Conservation (phyloP, 768 basidiomycete genomes). For the Kwoniella dendrophila region DNA sequence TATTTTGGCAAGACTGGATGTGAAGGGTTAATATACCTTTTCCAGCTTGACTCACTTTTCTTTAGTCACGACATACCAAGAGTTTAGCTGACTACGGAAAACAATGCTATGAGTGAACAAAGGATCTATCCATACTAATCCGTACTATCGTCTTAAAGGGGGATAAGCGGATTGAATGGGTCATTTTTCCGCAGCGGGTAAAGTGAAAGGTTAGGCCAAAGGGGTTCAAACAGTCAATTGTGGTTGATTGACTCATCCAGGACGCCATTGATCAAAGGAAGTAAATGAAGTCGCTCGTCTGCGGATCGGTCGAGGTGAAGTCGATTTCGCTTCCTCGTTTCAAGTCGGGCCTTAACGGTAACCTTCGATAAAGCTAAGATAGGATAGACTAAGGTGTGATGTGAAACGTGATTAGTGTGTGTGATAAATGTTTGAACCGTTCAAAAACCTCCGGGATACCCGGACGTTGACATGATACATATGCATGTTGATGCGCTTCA, state of each 20-base stretch:
- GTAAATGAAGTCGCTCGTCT: too few species aligned
- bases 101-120: slow-evolving; percentile 15
- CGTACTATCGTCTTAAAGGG: slow-evolving; percentile 3
- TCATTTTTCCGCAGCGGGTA: neutral
- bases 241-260: neutral
- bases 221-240: neutral
- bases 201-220: neutral
- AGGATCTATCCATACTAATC: slow-evolving; percentile 7
- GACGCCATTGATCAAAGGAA: too few species aligned
- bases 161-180: slow-evolving; percentile 3
- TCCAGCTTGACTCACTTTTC: neutral
- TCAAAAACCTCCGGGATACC: too few species aligned
- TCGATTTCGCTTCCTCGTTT: too few species aligned
- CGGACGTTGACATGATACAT: slow-evolving; percentile 6
- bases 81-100: neutral
- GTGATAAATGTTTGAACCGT: too few species aligned
- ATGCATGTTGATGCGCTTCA: too few species aligned
- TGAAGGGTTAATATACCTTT: slow-evolving; percentile 18
- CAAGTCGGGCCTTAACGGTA: too few species aligned
- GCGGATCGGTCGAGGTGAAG: too few species aligned
- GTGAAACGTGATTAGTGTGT: neutral
- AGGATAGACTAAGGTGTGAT: neutral
- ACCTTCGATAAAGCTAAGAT: too few species aligned
- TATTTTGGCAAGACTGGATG: slow-evolving; percentile 4
- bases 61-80: neutral